These are phyloP conservation scores for Trichoderma gracile DNA, from an alignment of 2,329 filamentous ascomycete genomes.

Conservation along the genomic window DNA sequence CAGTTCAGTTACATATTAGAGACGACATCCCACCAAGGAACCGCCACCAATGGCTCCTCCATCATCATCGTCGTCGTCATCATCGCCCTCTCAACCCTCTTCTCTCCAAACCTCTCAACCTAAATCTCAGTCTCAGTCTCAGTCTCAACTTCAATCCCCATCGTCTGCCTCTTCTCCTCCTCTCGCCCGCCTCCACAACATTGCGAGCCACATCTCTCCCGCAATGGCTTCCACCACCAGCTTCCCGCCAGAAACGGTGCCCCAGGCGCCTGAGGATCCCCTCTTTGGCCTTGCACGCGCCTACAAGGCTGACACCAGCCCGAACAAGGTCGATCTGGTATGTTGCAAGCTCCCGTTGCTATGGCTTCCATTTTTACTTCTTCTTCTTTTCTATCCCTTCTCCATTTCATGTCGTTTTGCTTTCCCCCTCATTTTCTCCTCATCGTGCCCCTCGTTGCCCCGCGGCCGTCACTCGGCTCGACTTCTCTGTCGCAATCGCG, in stretches of 20 bases:
- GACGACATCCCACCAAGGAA: constrained; percentile 28
- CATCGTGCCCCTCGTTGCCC: no score
- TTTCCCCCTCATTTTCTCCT: neutral
- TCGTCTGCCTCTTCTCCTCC: constrained; percentile 51
- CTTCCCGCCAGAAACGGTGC: constrained; percentile 76
- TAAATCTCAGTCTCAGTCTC: constrained; percentile 26
- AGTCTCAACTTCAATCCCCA: constrained; percentile 29
- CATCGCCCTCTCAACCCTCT: neutral
- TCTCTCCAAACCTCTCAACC: no score
- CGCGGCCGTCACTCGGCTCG: neutral
- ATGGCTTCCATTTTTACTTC: neutral
- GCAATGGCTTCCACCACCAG: constrained; percentile 54
- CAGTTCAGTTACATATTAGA: neutral
- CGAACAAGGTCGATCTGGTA: constrained; percentile 90
- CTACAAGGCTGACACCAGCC: constrained; percentile 74
- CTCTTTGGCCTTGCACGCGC: constrained; percentile 91
- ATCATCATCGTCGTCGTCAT: constrained; percentile 30
- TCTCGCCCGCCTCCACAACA: constrained; percentile 58
- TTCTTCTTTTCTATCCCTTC: no score
- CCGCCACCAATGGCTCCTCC: constrained; percentile 32
- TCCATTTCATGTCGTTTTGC: no score
- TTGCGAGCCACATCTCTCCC: constrained; percentile 71
- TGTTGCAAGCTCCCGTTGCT: constrained; percentile 36
- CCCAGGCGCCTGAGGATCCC: constrained; percentile 90
- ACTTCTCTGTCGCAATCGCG: neutral